These are phyloP conservation scores for Nemania sp. DNA, from an alignment of 2,329 filamentous ascomycete genomes.

Conservation along the genomic window DNA sequence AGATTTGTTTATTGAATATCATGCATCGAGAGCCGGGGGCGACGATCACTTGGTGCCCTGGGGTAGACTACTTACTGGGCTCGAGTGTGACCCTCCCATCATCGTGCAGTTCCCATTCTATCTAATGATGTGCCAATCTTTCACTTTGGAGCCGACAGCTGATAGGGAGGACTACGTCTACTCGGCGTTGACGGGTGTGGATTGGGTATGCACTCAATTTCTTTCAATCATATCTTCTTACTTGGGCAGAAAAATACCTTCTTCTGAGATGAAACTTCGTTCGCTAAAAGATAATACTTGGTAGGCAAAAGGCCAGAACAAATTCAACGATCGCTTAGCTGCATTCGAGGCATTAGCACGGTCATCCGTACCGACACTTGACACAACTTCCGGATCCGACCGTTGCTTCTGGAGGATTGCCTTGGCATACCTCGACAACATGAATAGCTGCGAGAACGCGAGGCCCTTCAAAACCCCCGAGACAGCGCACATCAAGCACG, in stretches of 20 bases:
- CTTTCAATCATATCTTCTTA: too few relatives aligned
- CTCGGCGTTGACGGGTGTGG: background rate
- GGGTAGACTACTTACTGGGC: background rate
- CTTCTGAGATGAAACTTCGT: too few relatives aligned
- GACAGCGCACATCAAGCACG: background rate
- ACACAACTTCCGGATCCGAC: background rate
- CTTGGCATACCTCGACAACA: background rate
- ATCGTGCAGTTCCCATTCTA: slow-evolving; percentile 2
- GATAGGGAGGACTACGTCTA: slow-evolving; percentile 10
- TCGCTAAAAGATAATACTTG: background rate
- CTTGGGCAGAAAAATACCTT: too few relatives aligned
- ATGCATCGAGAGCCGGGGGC: background rate
- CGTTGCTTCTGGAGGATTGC: slow-evolving; percentile 6
- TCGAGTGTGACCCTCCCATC: slow-evolving; percentile 11
- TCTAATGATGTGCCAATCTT: slow-evolving; percentile 4
- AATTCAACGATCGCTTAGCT: background rate
- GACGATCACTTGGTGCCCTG: slow-evolving; percentile 6
- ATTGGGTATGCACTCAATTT: slow-evolving; percentile 9
- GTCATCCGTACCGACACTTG: slow-evolving; percentile 1
- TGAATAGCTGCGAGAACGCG: background rate
- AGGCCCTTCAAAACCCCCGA: background rate
- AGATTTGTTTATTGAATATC: background rate
- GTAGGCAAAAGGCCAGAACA: background rate
- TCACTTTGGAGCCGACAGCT: background rate
- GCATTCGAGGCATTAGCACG: slow-evolving; percentile 8